Evolutionary conservation across 2,329 filamentous ascomycete species (phyloP), one percentile per base, ranked within the genome.

Genomic region (Cadophora sp.): DNA sequence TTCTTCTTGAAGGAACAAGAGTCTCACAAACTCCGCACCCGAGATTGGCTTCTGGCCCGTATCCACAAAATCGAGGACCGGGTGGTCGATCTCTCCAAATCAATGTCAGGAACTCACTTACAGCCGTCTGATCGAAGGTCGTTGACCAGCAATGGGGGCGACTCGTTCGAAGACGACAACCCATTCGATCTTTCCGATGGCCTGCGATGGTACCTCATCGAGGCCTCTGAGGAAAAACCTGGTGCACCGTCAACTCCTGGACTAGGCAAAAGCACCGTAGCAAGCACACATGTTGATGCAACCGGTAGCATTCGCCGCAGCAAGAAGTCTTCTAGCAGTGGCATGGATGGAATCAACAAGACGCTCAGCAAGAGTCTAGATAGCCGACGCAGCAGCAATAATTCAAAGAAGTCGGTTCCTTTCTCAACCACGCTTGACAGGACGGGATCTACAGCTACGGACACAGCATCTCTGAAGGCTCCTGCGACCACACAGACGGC

Each of bases 1-100:
- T 98, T 96, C 81, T 99, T 99, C 82, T 85, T 99, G 2, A 92
- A 94, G 43, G 96, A 99, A 79, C 92, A 97, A 78, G 95, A 98
- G 74, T 86, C 86, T 0, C 97, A 99, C 80, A 91, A 93, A 69
- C 83, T 99, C 6, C 89, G 91, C 34, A 90, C 89, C 59, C 88
- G 95, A 43, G 96, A 99, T 78, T 99, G 96, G 94, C 88, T 99
- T n/a, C 90, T 99, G 8, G 96, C 96, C 9, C 90, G 96, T 19
- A 98, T 99, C 68, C 90, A 90, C 14, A 93, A 93, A 72, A 89
- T 98, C 26, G 93, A 98, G 81, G 93, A 97, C 78, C 91, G 94
- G 3, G 91, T 98, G 3, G 96, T 99, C 0, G 94, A 99, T 79
- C 83, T 98, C 6, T 96, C 92, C 19, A 94, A 92, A 80, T 92